Percentiles rank a stretch among this genome's conserved stretches.
phyloP scores from a whole-genome alignment of 441 rosid species.

The Syzygium malaccense region DNA sequence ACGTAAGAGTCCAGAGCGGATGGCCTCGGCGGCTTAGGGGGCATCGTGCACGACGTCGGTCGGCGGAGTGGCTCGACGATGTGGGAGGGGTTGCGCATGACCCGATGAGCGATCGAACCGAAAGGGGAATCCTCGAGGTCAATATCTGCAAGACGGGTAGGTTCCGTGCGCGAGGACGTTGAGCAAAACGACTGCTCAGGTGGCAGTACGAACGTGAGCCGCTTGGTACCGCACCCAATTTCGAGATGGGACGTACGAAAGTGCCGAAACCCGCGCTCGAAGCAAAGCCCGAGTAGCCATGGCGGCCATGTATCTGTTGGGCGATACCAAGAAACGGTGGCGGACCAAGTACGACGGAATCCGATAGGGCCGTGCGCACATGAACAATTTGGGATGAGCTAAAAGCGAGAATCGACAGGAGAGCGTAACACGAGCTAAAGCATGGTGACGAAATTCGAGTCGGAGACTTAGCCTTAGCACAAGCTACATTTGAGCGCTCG shows the following conservation, averaged over 20 bases:
- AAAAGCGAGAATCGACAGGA: neutral
- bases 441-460: fast-evolving
- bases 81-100: neutral
- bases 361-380: neutral
- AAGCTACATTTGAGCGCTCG: too few species aligned
- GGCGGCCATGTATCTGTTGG: neutral
- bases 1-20: neutral
- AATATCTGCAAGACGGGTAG: too few species aligned
- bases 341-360: neutral
- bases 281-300: neutral
- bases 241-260: neutral
- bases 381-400: neutral
- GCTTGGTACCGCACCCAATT: neutral
- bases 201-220: neutral
- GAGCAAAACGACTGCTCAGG: neutral
- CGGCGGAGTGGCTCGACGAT: fast-evolving
- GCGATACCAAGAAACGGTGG: neutral
- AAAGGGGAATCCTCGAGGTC: neutral
- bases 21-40: fast-evolving
- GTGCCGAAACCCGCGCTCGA: neutral
- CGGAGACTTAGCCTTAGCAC: too few species aligned
- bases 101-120: neutral
- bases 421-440: neutral
- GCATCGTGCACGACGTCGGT: fast-evolving
- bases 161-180: neutral